These are phyloP conservation scores for Pinguiococcus pyrenoidosus DNA, from an alignment of 108 stramenopile species.

Conservation along the genomic window DNA sequence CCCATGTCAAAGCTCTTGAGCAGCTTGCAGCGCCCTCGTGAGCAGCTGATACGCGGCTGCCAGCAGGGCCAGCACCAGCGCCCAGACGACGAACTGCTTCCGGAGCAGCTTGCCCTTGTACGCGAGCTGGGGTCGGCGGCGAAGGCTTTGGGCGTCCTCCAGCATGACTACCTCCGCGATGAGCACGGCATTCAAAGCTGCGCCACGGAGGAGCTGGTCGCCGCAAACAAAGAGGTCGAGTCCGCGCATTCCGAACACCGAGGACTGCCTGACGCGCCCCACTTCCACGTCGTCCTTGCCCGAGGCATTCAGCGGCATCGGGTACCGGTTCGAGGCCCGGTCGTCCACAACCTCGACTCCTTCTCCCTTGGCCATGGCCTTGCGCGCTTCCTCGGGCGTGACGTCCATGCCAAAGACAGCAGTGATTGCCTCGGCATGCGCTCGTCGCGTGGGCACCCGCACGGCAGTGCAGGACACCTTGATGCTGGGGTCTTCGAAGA, in stretches of 20 bases:
- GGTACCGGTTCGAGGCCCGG: conserved; percentile 5
- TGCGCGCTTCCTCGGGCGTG: not conserved
- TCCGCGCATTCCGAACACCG: conserved; percentile 39
- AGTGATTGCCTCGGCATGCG: conserved; percentile 31
- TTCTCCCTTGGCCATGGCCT: conserved; percentile 3
- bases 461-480: conserved; percentile 20
- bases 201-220: conserved; percentile 91
- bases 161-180: conserved; percentile 93
- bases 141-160: too few species aligned
- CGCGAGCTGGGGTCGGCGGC: too few species aligned
- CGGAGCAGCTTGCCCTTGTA: too few species aligned
- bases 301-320: conserved; percentile 22
- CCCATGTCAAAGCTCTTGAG: too few species aligned
- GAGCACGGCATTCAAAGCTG: conserved; percentile 88
- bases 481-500: conserved; percentile 13
- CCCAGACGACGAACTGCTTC: too few species aligned
- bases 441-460: conserved; percentile 26
- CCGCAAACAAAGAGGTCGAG: conserved; percentile 95
- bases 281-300: conserved; percentile 22
- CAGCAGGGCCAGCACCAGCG: too few species aligned
- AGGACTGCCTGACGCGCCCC: conserved; percentile 13
- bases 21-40: too few species aligned
- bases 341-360: conserved; percentile 32
- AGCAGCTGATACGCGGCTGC: too few species aligned
- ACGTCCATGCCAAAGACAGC: conserved; percentile 4